Conservation (phyloP, 1,139 yeast genomes). For the Candida glucosophila region DNA sequence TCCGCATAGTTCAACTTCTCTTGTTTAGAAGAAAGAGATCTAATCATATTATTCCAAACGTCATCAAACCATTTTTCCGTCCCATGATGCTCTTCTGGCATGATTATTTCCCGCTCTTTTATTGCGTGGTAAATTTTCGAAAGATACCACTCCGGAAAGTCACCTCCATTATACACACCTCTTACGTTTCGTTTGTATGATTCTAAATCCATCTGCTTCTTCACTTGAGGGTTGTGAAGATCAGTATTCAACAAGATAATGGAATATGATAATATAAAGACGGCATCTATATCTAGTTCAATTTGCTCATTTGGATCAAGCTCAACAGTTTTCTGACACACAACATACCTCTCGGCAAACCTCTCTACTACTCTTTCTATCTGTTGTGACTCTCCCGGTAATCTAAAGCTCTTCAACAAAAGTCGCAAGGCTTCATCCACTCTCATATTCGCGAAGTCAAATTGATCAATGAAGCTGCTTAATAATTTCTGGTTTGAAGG, state of each 20-base stretch:
- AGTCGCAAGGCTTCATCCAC: conserved; percentile 91
- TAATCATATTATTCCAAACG: conserved; percentile 80
- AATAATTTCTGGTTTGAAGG: conserved; percentile 57
- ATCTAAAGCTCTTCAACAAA: conserved; percentile 71
- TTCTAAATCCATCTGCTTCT: conserved; percentile 79
- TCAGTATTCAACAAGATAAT: conserved; percentile 75
- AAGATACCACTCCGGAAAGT: conserved; percentile 82
- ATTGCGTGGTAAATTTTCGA: conserved; percentile 75
- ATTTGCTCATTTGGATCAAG: background rate
- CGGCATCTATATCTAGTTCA: conserved; percentile 62
- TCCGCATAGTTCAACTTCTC: conserved; percentile 15
- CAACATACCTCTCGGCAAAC: conserved; percentile 74
- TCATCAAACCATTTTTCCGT: conserved; percentile 87
- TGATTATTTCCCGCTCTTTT: conserved; percentile 78
- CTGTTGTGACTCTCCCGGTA: conserved; percentile 97
- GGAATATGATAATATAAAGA: conserved; percentile 65
- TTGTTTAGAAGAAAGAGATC: conserved; percentile 21
- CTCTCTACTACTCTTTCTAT: conserved; percentile 86
- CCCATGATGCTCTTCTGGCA: conserved; percentile 96
- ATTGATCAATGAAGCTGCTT: conserved; percentile 54
- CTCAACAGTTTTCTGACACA: conserved; percentile 31
- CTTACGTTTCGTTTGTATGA: conserved; percentile 74
- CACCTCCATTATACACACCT: conserved; percentile 68
- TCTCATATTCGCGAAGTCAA: conserved; percentile 70
- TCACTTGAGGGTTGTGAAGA: conserved; percentile 69